A percentile compares a stretch with the other conserved stretches of the same genome.
Conservation (phyloP, 306 rosid genomes). For the Vachellia pachyceras region DNA sequence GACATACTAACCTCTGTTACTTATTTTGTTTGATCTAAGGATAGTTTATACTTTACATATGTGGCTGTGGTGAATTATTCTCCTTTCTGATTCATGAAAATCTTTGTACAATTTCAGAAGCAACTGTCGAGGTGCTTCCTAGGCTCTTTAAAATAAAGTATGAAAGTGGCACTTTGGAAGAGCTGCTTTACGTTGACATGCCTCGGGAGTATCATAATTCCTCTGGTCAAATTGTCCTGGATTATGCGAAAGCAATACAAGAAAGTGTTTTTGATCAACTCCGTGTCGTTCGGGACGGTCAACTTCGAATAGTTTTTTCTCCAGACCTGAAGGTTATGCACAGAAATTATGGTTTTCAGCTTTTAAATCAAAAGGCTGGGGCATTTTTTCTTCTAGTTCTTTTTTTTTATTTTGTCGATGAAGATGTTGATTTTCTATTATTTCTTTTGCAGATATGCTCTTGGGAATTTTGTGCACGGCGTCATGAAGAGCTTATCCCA, state of each 20-base stretch:
- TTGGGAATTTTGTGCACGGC: conserved; percentile 99
- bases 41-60: conserved; percentile 8
- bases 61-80: conserved; percentile 25
- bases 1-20: neutral
- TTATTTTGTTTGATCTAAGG: conserved; percentile 8
- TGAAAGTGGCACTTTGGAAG: conserved; percentile 97
- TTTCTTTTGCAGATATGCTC: conserved; percentile 79
- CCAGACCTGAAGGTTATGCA: conserved; percentile 81
- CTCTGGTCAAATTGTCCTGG: conserved; percentile 93
- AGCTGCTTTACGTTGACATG: conserved; percentile 91
- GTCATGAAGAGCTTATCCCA: conserved; percentile 96
- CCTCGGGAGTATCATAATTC: conserved; percentile 92
- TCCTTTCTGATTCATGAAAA: conserved; percentile 33
- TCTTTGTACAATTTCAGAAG: conserved; percentile 67
- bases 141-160: conserved; percentile 96
- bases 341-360: conserved; percentile 4
- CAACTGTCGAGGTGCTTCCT: conserved; percentile 95
- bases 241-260: conserved; percentile 88
- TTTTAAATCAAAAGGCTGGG: neutral
- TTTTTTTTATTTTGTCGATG: conserved; percentile 49
- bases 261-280: conserved; percentile 99
- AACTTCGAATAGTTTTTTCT: conserved; percentile 89
- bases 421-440: conserved; percentile 39
- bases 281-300: conserved; percentile 98
- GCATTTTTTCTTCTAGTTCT: neutral